These are phyloP conservation scores for Boletus rufocinnamomeus DNA, from an alignment of 768 basidiomycete species.

Conservation along the genomic window DNA sequence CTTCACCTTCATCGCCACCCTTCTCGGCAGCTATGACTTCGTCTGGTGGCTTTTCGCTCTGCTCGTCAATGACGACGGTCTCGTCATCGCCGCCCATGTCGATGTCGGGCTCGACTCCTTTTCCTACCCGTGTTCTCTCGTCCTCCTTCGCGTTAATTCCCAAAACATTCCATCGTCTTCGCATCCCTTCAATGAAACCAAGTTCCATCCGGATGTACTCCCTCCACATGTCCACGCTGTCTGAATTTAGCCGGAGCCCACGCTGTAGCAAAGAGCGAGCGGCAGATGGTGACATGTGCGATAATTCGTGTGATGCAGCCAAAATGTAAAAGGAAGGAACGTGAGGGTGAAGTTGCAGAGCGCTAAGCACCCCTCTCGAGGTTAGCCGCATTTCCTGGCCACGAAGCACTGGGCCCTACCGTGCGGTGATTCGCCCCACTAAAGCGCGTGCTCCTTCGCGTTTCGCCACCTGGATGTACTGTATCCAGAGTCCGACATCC, in stretches of 20 bases:
- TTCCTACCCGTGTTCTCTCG: slow-evolving; percentile 14
- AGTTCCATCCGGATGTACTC: slow-evolving; percentile 93
- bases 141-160: slow-evolving; percentile 49
- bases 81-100: slow-evolving; percentile 19
- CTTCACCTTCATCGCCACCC: slow-evolving; percentile 49
- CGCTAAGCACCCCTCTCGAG: slow-evolving; percentile 45
- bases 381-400: slow-evolving; percentile 8
- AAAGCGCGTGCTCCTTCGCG: slow-evolving; percentile 76
- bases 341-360: slow-evolving; percentile 84
- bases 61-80: slow-evolving; percentile 24
- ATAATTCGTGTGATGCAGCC: slow-evolving; percentile 81
- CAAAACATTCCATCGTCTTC: slow-evolving; percentile 77
- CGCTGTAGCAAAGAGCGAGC: slow-evolving; percentile 84
- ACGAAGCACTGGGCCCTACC: slow-evolving; percentile 45
- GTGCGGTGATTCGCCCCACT: slow-evolving; percentile 79
- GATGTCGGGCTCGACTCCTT: slow-evolving; percentile 30
- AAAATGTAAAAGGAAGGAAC: slow-evolving; percentile 78
- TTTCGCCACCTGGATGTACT: slow-evolving; percentile 85
- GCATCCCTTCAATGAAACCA: slow-evolving; percentile 77
- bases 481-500: slow-evolving; percentile 85
- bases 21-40: slow-evolving; percentile 35
- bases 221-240: slow-evolving; percentile 77
- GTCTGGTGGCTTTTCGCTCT: slow-evolving; percentile 26
- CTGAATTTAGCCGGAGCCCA: slow-evolving; percentile 75
- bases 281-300: slow-evolving; percentile 68